Evolutionary conservation across 352 stramenopile species (phyloP).

Genomic region (Phytophthora pisi): DNA sequence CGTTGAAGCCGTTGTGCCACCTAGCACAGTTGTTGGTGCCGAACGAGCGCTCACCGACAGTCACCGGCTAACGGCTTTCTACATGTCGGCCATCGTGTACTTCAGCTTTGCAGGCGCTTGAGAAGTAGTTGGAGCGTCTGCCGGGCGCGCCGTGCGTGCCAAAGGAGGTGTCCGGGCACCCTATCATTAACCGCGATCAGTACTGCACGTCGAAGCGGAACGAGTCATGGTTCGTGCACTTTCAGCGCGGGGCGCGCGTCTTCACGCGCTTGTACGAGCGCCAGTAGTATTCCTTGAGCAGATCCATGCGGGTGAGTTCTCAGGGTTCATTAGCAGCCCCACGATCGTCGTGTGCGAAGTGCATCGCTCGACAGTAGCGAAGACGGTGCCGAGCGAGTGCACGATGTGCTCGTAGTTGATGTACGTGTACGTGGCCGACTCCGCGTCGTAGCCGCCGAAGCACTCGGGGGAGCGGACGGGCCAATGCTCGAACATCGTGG

Average conservation of each 20-base stretch:
- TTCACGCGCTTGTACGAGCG: conserved; percentile 95
- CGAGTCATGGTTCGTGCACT: conserved; percentile 96
- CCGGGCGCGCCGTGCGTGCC: conserved; percentile 92
- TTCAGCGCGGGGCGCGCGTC: conserved; percentile 90
- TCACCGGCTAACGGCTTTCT: conserved; percentile 61
- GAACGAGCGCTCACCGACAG: conserved; percentile 95
- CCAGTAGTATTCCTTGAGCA: conserved; percentile 96
- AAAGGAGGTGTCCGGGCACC: conserved; percentile 91
- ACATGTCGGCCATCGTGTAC: conserved; percentile 72
- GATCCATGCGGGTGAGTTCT: conserved; percentile 92
- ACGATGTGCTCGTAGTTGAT: conserved; percentile 93
- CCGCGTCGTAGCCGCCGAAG: conserved; percentile 88
- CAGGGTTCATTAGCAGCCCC: conserved; percentile 94
- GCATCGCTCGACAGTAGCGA: conserved; percentile 90
- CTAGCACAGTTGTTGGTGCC: conserved; percentile 80
- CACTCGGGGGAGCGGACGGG: conserved; percentile 83
- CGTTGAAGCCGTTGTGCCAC: conserved; percentile 78
- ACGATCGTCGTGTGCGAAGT: conserved; percentile 82
- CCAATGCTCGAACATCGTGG: conserved; percentile 23
- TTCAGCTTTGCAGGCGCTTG: conserved; percentile 90
- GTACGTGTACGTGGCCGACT: conserved; percentile 75
- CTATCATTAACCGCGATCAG: conserved; percentile 66
- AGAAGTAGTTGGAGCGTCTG: conserved; percentile 80
- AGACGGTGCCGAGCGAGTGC: conserved; percentile 88
- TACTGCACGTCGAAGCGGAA: conserved; percentile 76